Evolutionary conservation across 1,284 basidiomycete genomes (phyloP), one percentile per base, ranked within the genome.

Genomic region (Caloboletus inedulis): DNA sequence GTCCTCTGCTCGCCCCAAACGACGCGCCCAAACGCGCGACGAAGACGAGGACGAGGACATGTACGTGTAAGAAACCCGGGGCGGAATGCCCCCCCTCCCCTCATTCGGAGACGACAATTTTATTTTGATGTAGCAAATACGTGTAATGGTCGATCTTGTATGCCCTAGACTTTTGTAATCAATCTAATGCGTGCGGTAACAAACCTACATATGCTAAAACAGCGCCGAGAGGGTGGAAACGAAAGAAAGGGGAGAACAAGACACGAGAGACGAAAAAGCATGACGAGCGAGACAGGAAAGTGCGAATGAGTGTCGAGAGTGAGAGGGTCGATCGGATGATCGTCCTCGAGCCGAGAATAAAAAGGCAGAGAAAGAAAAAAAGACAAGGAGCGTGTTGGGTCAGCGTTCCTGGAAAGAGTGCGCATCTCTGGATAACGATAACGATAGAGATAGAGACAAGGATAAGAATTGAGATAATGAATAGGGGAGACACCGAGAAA

Each of bases 1-100:
- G n/a, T 12, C 57, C 3, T n/a, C 51, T 21, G n/a, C 45, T 0
- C 44, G 51, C 8, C 27, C 51, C 18, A 54, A 49, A 55, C 59
- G 59, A 44, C 61, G 55, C 7, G 47, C 48, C 0, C 57, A 25
- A 2, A 21, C 41, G 29, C 62, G 48, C 12, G 47, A 54, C 9
- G n/a, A n/a, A n/a, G 57, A 62, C 0, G 51, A 27, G 25, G 25
- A 66, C 3, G 66, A 69, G 5, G 61, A 62, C 46, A 59, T 70
- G 66, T 69, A 69, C 21, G n/a, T 62, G 30, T 70, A n/a, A n/a
- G n/a, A n/a, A n/a, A n/a, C n/a, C n/a, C n/a, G n/a, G n/a, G n/a
- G n/a, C n/a, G n/a, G n/a, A n/a, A n/a, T n/a, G n/a, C n/a, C n/a
- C n/a, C n/a, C n/a, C 35, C 7, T 3, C 1, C 3, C 4, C 18